These are phyloP conservation scores for Nakazawaea wyomingensis DNA, from an alignment of 805 yeast species.

Conservation along the genomic window DNA sequence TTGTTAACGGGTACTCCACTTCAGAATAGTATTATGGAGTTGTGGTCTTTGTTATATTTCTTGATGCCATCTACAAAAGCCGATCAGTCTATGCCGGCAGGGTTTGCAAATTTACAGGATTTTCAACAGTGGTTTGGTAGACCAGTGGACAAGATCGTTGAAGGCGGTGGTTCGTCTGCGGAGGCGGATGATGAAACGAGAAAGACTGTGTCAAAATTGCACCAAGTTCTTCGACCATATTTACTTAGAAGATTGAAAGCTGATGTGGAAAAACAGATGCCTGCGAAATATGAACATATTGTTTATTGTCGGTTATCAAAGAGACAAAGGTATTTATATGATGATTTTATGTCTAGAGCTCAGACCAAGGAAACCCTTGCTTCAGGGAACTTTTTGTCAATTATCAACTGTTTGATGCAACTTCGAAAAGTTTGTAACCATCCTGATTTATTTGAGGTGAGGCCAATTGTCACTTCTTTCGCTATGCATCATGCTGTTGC, in stretches of 20 bases:
- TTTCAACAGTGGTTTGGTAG: conserved; percentile 99
- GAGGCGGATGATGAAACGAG: conserved; percentile 71
- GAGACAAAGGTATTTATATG: conserved; percentile 86
- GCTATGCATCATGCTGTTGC: conserved; percentile 65
- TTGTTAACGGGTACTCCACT: conserved; percentile 95
- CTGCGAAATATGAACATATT: conserved; percentile 93
- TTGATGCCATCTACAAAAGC: conserved; percentile 88
- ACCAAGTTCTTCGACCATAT: conserved; percentile 91
- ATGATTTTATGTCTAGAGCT: conserved; percentile 96
- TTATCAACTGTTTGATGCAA: conserved; percentile 97
- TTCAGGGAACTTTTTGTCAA: conserved; percentile 90
- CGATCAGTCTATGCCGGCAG: conserved; percentile 78
- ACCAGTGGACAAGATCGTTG: conserved; percentile 90
- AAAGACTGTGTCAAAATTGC: conserved; percentile 81
- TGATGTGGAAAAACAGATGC: conserved; percentile 99
- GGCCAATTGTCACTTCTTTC: conserved; percentile 90
- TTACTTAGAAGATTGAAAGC: conserved; percentile 85
- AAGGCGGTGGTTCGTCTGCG: conserved; percentile 47
- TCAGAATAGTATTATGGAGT: conserved; percentile 89
- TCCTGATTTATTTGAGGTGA: conserved; percentile 91
- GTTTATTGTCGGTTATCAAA: conserved; percentile 88
- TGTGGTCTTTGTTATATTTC: conserved; percentile 93
- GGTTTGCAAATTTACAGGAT: conserved; percentile 93
- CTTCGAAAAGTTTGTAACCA: conserved; percentile 94
- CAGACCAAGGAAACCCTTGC: conserved; percentile 91